Percentiles rank a stretch among this genome's conserved stretches.
Conservation (phyloP, 345 rosid species). For the Ricinus communis region DNA sequence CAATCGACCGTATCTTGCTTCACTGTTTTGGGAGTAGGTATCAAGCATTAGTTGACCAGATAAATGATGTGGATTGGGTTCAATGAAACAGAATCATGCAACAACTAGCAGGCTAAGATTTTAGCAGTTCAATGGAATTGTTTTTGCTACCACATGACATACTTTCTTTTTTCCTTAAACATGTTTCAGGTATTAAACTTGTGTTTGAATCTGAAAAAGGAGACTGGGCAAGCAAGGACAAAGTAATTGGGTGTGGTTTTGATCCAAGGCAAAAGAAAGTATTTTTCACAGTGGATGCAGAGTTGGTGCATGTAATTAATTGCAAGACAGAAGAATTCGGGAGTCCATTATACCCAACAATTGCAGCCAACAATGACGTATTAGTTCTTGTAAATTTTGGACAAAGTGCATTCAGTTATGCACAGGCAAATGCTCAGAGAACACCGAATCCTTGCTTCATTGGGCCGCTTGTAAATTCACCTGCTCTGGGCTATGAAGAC, state of each 20-base stretch:
- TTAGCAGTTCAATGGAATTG: slow-evolving; percentile 4
- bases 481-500: slow-evolving; percentile 60
- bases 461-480: slow-evolving; percentile 44
- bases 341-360: slow-evolving; percentile 57
- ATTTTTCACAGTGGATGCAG: slow-evolving; percentile 56
- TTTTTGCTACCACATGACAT: slow-evolving; percentile 2
- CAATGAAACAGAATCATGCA: slow-evolving; percentile 14
- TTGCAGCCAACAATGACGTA: slow-evolving; percentile 51
- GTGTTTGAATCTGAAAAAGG: slow-evolving; percentile 49
- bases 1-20: slow-evolving; percentile 10
- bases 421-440: slow-evolving; percentile 52
- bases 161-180: background rate
- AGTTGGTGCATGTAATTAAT: slow-evolving; percentile 47
- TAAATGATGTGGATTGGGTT: slow-evolving; percentile 1
- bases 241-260: slow-evolving; percentile 68
- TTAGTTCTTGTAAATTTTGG: slow-evolving; percentile 57
- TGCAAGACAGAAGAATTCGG: slow-evolving; percentile 62
- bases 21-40: slow-evolving; percentile 24
- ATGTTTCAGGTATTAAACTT: slow-evolving; percentile 59
- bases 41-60: slow-evolving; percentile 19
- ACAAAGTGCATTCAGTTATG: slow-evolving; percentile 51
- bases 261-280: slow-evolving; percentile 64
- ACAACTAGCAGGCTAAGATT: slow-evolving; percentile 2
- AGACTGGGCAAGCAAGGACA: slow-evolving; percentile 48
- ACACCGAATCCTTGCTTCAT: slow-evolving; percentile 69